Percentiles rank a stretch among this genome's conserved stretches.
Conservation (phyloP, 2,329 filamentous ascomycete species). For the Colletotrichum acutatum region DNA sequence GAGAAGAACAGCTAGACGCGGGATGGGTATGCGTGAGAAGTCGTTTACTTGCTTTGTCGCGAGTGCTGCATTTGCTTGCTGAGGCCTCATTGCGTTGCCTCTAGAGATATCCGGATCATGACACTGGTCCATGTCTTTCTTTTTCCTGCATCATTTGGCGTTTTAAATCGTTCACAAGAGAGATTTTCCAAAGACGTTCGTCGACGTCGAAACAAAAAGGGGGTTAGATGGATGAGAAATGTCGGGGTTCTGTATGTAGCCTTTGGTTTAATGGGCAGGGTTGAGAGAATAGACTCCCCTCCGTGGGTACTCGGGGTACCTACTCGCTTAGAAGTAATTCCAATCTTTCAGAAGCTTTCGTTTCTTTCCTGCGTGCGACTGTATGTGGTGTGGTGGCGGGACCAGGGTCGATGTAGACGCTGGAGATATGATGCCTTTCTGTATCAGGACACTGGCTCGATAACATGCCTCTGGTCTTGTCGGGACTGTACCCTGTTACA, state of each 20-base stretch:
- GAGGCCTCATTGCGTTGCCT: background rate
- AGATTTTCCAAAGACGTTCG: background rate
- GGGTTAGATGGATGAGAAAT: background rate
- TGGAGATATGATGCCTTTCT: background rate
- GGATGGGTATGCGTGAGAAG: background rate
- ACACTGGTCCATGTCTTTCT: constrained; percentile 25
- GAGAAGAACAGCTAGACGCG: constrained; percentile 61
- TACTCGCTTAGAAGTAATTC: constrained; percentile 17
- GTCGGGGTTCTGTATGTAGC: constrained; percentile 13
- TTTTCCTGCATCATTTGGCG: constrained; percentile 31
- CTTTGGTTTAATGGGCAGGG: constrained; percentile 24
- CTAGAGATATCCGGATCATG: constrained; percentile 32
- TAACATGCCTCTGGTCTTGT: too few species aligned
- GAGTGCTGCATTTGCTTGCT: constrained; percentile 9
- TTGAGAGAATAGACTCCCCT: constrained; percentile 17
- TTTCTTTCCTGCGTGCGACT: background rate
- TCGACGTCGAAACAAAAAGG: background rate
- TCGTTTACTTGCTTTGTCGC: constrained; percentile 11
- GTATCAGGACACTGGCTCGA: too few species aligned
- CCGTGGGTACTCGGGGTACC: background rate
- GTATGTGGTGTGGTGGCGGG: too few species aligned
- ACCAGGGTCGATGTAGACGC: background rate
- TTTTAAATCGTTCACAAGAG: background rate
- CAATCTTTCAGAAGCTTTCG: background rate
- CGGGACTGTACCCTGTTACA: too few species aligned